Evolutionary conservation across 164 flowering plant species (phyloP).

Genomic region (Aristolochia contorta): DNA sequence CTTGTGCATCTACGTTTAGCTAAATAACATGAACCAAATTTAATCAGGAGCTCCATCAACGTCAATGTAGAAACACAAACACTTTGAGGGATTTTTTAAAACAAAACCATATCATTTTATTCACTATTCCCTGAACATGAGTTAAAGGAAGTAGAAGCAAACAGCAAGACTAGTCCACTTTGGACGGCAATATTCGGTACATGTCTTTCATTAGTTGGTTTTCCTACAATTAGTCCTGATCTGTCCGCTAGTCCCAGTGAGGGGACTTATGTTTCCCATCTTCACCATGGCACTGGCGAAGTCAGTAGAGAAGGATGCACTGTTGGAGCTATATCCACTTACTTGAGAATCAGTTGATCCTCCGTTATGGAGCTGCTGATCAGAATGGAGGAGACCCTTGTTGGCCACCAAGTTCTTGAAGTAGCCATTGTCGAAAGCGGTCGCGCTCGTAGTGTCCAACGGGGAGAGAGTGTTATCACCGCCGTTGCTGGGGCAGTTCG

Average conservation of each 20-base stretch:
- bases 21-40: too few relatives aligned
- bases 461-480: constrained; percentile 9
- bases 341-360: constrained; percentile 12
- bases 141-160: not conserved
- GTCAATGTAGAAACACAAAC: too few relatives aligned
- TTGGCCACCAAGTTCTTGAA: constrained; percentile 7
- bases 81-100: not conserved
- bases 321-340: not conserved
- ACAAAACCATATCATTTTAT: not conserved
- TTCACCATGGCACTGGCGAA: constrained; percentile 5
- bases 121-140: not conserved
- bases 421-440: constrained; percentile 3
- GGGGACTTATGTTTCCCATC: constrained; percentile 9
- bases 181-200: too few relatives aligned
- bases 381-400: constrained; percentile 10
- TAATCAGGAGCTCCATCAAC: too few relatives aligned
- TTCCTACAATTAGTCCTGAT: constrained; percentile 7
- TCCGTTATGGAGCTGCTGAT: constrained; percentile 11
- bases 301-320: constrained; percentile 3
- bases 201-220: not conserved
- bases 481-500: constrained; percentile 10
- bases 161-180: not conserved
- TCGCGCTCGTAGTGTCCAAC: constrained; percentile 3
- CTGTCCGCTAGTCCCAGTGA: constrained; percentile 5
- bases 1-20: too few relatives aligned